Conservation (phyloP, 768 basidiomycete genomes). For the Porphyrellus cyaneotinctus region DNA sequence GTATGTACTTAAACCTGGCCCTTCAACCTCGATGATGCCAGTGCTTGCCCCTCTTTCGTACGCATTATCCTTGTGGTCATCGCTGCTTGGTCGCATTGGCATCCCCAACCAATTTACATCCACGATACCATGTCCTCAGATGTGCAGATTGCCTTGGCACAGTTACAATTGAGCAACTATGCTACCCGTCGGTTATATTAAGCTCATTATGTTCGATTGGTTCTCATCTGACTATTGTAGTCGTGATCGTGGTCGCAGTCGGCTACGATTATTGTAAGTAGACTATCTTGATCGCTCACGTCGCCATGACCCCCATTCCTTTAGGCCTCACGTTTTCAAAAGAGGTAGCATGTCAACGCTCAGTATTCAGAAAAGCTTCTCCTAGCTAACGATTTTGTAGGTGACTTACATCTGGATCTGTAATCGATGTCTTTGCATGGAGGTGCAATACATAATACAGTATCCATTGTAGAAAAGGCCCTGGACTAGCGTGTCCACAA, state of each 20-base stretch:
- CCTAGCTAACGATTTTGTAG: not conserved
- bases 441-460: not conserved
- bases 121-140: not conserved
- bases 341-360: not conserved
- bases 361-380: not conserved
- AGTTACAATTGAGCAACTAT: not conserved
- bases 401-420: not conserved
- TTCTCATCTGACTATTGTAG: not conserved
- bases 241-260: not conserved
- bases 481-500: not conserved
- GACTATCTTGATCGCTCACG: too few relatives aligned
- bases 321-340: slow-evolving; percentile 1
- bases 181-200: not conserved
- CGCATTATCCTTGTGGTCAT: too few relatives aligned
- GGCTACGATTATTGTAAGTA: not conserved
- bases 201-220: too few relatives aligned
- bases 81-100: too few relatives aligned
- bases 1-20: too few relatives aligned
- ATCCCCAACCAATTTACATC: too few relatives aligned
- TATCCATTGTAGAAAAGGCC: not conserved
- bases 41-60: too few relatives aligned
- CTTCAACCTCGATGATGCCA: too few relatives aligned
- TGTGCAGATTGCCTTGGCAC: not conserved
- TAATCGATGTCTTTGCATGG: not conserved
- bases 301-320: not conserved